phyloP scores from a whole-genome alignment of 768 basidiomycete genomes.

The Amyloporia xantha region DNA sequence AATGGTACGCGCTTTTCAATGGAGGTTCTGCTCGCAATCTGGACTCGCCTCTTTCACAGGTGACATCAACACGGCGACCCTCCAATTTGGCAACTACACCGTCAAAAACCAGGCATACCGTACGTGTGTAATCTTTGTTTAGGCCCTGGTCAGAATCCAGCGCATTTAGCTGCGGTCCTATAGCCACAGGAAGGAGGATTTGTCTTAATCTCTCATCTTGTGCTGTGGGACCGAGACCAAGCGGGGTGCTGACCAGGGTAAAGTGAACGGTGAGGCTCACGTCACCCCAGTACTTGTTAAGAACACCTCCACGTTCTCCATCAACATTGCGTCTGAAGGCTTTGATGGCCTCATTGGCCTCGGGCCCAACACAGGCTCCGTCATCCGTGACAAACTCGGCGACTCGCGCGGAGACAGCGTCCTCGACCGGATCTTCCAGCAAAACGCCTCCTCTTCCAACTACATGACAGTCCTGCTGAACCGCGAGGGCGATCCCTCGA shows the following conservation, averaged over 20 bases:
- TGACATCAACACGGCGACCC: conserved; percentile 43
- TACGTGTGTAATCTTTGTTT: conserved; percentile 25
- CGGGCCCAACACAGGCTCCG: conserved; percentile 69
- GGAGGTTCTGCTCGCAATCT: neutral
- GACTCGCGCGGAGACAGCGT: conserved; percentile 46
- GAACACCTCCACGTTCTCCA: conserved; percentile 57
- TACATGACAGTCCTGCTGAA: conserved; percentile 66
- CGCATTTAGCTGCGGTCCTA: no score
- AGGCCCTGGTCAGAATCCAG: neutral
- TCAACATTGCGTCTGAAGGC: conserved; percentile 51
- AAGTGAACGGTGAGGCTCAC: conserved; percentile 1
- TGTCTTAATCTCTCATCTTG: no score
- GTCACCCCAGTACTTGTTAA: conserved; percentile 47
- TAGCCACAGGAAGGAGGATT: no score
- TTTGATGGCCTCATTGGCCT: conserved; percentile 71
- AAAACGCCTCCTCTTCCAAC: conserved; percentile 47
- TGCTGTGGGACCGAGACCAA: no score
- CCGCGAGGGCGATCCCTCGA: conserved; percentile 48
- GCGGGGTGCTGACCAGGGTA: no score
- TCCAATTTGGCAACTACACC: conserved; percentile 50
- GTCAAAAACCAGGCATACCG: conserved; percentile 63
- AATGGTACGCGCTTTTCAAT: conserved; percentile 33
- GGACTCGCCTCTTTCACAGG: conserved; percentile 30
- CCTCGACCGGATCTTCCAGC: conserved; percentile 59
- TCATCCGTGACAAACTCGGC: conserved; percentile 51